These are phyloP conservation scores for Skeletonema marinoi DNA, from an alignment of 108 stramenopile genomes.

Conservation along the genomic window DNA sequence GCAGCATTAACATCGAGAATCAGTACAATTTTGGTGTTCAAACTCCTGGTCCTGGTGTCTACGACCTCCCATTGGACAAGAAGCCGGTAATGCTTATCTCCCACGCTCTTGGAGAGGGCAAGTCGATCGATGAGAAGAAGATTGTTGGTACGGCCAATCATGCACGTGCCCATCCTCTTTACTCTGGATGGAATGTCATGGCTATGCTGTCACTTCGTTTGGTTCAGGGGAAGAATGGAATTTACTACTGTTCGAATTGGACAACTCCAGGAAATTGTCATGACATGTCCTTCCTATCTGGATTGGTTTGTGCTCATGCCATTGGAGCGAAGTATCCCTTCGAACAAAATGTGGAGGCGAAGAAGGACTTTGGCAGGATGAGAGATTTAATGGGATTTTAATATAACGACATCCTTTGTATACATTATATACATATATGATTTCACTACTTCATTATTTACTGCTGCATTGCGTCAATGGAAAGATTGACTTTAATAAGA, in stretches of 20 bases:
- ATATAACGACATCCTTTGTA: not conserved
- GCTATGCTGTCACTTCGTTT: conserved; percentile 56
- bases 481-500: no score
- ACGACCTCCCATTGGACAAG: conserved; percentile 54
- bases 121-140: conserved; percentile 47
- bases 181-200: conserved; percentile 66
- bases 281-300: conserved; percentile 60
- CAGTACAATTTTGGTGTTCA: conserved; percentile 67
- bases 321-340: conserved; percentile 62
- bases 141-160: conserved; percentile 58
- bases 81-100: conserved; percentile 70
- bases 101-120: conserved; percentile 59
- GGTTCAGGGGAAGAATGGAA: conserved; percentile 52
- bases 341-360: conserved; percentile 45
- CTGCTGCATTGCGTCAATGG: no score
- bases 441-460: not conserved
- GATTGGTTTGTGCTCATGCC: conserved; percentile 58
- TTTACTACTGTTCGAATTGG: conserved; percentile 66
- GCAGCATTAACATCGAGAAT: conserved; percentile 59
- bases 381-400: conserved; percentile 63
- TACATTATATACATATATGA: not conserved
- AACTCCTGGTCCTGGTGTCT: conserved; percentile 58
- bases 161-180: conserved; percentile 61
- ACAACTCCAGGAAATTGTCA: conserved; percentile 69
- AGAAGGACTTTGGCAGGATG: conserved; percentile 56